These are phyloP conservation scores for Geoglossum cookeanum DNA, from an alignment of 2,329 filamentous ascomycete genomes.

Conservation along the genomic window DNA sequence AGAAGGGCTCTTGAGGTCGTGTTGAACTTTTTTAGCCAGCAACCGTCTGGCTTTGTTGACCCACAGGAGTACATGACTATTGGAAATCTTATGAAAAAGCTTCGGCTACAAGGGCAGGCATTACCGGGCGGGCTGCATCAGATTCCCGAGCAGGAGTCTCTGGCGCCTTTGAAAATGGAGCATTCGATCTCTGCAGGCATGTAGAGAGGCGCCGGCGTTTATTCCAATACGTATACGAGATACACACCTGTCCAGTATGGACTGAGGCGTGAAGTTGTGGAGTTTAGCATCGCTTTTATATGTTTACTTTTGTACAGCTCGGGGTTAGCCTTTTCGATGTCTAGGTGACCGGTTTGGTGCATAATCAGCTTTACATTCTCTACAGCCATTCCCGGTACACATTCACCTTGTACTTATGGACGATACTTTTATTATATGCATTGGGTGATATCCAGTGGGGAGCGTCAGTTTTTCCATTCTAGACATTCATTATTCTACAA, in stretches of 20 bases:
- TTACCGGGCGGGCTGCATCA: constrained; percentile 14
- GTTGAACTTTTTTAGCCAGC: constrained; percentile 59
- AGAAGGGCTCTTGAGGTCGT: constrained; percentile 64
- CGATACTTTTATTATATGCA: background rate
- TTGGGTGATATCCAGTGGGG: background rate
- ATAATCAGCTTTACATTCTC: background rate
- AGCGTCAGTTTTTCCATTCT: background rate
- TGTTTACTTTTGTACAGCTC: background rate
- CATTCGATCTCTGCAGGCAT: constrained; percentile 11
- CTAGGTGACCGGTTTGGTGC: background rate
- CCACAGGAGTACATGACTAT: constrained; percentile 61
- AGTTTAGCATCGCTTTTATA: background rate
- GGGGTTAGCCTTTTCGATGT: background rate
- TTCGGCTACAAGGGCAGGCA: constrained; percentile 19
- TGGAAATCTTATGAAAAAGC: constrained; percentile 67
- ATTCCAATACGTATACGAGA: background rate
- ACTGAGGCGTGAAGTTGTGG: background rate
- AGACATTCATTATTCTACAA: background rate
- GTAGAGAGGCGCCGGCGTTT: background rate
- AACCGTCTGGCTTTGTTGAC: constrained; percentile 50
- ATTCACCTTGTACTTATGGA: background rate
- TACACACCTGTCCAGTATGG: background rate
- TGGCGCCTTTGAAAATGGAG: constrained; percentile 15
- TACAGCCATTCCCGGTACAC: background rate
- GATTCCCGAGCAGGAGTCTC: constrained; percentile 17